Conservation (phyloP, 371 early-diverging fungal genomes). For the Mortierella sp. region DNA sequence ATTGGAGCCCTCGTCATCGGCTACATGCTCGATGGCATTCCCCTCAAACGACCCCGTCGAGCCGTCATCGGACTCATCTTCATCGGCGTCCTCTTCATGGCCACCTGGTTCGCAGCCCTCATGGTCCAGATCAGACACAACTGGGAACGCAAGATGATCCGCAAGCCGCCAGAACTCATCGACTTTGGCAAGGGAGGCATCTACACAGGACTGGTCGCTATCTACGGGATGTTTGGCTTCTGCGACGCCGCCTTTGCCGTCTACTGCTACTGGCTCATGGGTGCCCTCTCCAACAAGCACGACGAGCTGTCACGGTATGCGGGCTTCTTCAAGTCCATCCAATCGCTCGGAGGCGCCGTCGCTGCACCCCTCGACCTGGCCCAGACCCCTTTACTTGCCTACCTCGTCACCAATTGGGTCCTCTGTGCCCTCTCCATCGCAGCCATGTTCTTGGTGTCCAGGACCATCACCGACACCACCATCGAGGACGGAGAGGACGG, state of each 20-base stretch:
- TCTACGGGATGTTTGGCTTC: conserved; percentile 78
- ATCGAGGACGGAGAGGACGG: conserved; percentile 17
- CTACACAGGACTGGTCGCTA: conserved; percentile 67
- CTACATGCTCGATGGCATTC: conserved; percentile 67
- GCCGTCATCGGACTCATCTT: conserved; percentile 66
- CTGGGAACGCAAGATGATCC: conserved; percentile 19
- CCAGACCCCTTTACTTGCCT: conserved; percentile 38
- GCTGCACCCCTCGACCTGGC: conserved; percentile 58
- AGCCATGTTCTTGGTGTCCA: conserved; percentile 54
- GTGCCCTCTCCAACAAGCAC: conserved; percentile 81
- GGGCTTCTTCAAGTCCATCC: conserved; percentile 65
- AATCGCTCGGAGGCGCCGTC: conserved; percentile 60
- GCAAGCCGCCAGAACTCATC: conserved; percentile 10
- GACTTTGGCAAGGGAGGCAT: conserved; percentile 58
- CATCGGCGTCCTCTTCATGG: conserved; percentile 67
- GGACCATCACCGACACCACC: conserved; percentile 55
- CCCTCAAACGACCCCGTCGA: conserved; percentile 63
- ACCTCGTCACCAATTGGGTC: conserved; percentile 62
- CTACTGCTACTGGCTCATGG: conserved; percentile 78
- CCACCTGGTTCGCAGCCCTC: conserved; percentile 77
- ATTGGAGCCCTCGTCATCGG: conserved; percentile 71
- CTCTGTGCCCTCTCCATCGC: conserved; percentile 53
- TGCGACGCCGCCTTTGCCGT: conserved; percentile 79
- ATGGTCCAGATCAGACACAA: conserved; percentile 70
- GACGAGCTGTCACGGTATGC: conserved; percentile 81